Percentiles rank a stretch among this genome's conserved stretches.
Evolutionary conservation across 1,284 basidiomycete genomes (phyloP).

Genomic region (Cutaneotrichosporon sp.): DNA sequence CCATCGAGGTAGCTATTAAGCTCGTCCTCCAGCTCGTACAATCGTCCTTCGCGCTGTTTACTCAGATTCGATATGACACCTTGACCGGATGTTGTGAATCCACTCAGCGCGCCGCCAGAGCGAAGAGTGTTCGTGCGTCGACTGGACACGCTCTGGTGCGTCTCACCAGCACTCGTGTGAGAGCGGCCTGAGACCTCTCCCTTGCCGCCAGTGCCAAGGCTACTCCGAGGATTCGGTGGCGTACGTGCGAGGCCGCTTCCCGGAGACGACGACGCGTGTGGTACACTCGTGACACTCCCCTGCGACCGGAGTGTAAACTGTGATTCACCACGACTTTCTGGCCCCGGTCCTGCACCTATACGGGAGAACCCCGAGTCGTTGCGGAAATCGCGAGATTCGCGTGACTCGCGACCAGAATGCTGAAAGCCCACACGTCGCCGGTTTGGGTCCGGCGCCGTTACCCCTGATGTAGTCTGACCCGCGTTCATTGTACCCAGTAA

Average conservation of each 20-base stretch:
- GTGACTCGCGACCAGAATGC: background rate
- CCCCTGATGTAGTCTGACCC: slow-evolving; percentile 6
- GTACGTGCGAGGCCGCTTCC: slow-evolving; percentile 18
- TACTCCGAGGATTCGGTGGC: slow-evolving; percentile 12
- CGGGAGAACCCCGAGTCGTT: slow-evolving; percentile 13
- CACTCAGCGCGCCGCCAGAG: slow-evolving; percentile 3
- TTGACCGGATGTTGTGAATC: background rate
- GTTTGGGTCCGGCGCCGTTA: background rate
- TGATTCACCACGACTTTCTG: slow-evolving; percentile 20
- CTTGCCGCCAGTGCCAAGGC: background rate
- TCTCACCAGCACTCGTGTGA: slow-evolving; percentile 10
- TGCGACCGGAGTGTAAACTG: slow-evolving; percentile 31
- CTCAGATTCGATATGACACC: slow-evolving; percentile 1
- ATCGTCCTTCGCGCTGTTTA: slow-evolving; percentile 20
- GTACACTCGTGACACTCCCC: background rate
- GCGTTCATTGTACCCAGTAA: slow-evolving; percentile 15
- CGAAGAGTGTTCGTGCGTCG: slow-evolving; percentile 13
- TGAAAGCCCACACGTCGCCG: slow-evolving; percentile 10
- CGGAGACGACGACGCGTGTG: background rate
- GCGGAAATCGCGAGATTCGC: slow-evolving; percentile 1
- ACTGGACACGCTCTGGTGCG: slow-evolving; percentile 16
- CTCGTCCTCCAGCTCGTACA: slow-evolving; percentile 46
- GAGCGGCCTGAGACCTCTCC: slow-evolving; percentile 5
- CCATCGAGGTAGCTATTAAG: slow-evolving; percentile 69
- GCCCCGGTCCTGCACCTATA: background rate